Conservation (phyloP, 257 asterid species). For the Solanum tarapatanum region DNA sequence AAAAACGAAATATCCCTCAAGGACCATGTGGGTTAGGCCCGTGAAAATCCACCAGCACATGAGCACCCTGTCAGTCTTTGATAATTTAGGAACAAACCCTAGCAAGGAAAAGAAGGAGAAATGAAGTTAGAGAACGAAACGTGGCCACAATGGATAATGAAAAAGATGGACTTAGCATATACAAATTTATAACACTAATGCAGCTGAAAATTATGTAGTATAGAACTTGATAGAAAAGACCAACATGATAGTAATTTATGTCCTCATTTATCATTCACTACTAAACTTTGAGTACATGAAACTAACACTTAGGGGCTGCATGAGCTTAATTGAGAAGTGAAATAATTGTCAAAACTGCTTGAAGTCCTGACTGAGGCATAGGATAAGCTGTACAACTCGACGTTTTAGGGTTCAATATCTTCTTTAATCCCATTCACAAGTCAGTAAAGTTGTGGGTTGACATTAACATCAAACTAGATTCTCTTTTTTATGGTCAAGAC, state of each 20-base stretch:
- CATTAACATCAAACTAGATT: not conserved
- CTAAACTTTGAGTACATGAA: not conserved
- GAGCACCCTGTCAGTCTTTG: slow-evolving; percentile 60
- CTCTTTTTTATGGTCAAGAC: not conserved
- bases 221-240: not conserved
- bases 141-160: not conserved
- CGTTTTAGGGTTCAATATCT: not conserved
- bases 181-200: not conserved
- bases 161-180: not conserved
- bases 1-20: slow-evolving; percentile 77
- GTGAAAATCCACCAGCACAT: slow-evolving; percentile 99
- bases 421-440: not conserved
- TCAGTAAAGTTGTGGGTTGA: not conserved
- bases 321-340: not conserved
- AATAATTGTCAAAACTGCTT: not conserved
- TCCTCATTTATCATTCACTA: not conserved
- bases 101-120: not conserved
- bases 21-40: slow-evolving; percentile 78
- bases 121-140: not conserved
- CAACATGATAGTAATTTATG: not conserved
- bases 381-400: not conserved
- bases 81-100: slow-evolving; percentile 52
- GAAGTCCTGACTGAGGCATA: not conserved
- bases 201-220: not conserved
- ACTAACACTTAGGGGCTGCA: not conserved